Percentiles rank a stretch among this genome's conserved stretches.
Conservation (phyloP, 2,329 filamentous ascomycete species). For the Pochonia chlamydosporia region DNA sequence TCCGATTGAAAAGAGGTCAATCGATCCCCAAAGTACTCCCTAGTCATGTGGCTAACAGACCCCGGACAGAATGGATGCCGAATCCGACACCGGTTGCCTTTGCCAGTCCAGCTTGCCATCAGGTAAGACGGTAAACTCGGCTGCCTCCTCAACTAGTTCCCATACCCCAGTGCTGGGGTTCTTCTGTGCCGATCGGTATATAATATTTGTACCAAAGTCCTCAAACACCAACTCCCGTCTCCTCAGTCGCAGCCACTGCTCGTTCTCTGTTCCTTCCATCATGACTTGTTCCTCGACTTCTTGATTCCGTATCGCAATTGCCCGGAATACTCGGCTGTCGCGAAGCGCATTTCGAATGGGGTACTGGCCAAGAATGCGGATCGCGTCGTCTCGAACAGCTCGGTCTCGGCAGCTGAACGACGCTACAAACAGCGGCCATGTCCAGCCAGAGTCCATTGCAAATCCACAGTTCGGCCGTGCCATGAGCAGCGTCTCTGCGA, state of each 20-base stretch:
- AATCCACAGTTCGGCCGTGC: conserved; percentile 32
- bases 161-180: conserved; percentile 24
- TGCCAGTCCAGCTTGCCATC: conserved; percentile 29
- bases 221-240: conserved; percentile 33
- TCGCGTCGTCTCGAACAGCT: conserved; percentile 31
- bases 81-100: conserved; percentile 29
- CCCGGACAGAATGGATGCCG: conserved; percentile 23
- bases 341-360: conserved; percentile 38
- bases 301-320: conserved; percentile 31
- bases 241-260: conserved; percentile 34
- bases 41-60: conserved; percentile 16
- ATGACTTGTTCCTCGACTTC: conserved; percentile 27
- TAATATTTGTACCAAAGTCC: conserved; percentile 29
- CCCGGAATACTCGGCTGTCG: conserved; percentile 33
- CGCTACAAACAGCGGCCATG: conserved; percentile 37
- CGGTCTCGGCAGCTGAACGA: conserved; percentile 35
- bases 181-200: conserved; percentile 30
- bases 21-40: too few relatives aligned
- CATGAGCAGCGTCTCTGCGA: conserved; percentile 31
- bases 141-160: conserved; percentile 32
- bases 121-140: conserved; percentile 21
- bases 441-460: conserved; percentile 40
- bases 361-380: conserved; percentile 32
- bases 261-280: conserved; percentile 23
- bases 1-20: too few relatives aligned